Evolutionary conservation across 495 filamentous ascomycete species (phyloP).

Genomic region (Glarea lozoyensis): DNA sequence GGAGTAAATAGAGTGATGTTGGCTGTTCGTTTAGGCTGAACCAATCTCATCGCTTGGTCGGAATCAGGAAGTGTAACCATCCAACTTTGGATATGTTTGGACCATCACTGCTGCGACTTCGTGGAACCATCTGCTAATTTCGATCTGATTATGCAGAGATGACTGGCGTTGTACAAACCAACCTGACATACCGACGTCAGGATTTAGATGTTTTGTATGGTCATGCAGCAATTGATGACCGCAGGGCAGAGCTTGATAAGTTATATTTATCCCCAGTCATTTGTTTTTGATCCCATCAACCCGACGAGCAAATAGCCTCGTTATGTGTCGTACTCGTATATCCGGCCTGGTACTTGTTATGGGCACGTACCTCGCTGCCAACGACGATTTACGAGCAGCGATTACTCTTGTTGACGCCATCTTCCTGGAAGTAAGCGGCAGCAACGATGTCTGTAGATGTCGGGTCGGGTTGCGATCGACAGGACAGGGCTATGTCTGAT

Average conservation of each 20-base stretch:
- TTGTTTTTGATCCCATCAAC: no score
- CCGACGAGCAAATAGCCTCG: no score
- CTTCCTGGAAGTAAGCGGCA: not conserved
- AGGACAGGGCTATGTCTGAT: not conserved
- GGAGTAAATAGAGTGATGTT: not conserved
- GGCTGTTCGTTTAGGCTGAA: not conserved
- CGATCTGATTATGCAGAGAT: not conserved
- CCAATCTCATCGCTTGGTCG: not conserved
- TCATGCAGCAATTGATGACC: no score
- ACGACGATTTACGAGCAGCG: not conserved
- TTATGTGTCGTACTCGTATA: no score
- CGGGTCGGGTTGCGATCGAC: no score
- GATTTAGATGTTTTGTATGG: no score
- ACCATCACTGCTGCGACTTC: not conserved
- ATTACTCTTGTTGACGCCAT: not conserved
- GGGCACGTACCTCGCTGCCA: no score
- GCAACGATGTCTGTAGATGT: no score
- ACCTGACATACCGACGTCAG: no score
- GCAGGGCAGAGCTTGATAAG: no score
- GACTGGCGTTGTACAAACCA: not conserved
- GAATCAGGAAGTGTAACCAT: not conserved
- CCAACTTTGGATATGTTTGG: not conserved
- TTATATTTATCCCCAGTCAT: not conserved
- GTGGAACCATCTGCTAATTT: not conserved
- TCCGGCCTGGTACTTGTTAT: no score